Evolutionary conservation across 2,329 filamentous ascomycete species (phyloP), one percentile per base, ranked within the genome.

Genomic region (Pseudogymnoascus sp.): DNA sequence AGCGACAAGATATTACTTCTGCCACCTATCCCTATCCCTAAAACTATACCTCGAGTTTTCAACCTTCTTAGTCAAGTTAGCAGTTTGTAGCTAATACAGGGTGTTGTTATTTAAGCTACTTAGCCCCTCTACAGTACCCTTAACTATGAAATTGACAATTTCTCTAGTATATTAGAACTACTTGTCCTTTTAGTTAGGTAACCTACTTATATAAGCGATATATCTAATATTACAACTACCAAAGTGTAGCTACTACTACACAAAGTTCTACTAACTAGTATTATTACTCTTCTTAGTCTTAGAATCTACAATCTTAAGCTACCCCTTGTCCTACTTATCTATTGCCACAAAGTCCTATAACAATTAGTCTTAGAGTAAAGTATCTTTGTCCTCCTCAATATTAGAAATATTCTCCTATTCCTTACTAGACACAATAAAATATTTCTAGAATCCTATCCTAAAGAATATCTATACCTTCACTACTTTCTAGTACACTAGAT

Each of bases 21-120:
- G n/a, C n/a, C n/a, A n/a, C n/a, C n/a, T n/a, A n/a, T n/a, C n/a
- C n/a, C n/a, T n/a, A n/a, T n/a, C n/a, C n/a, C n/a, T n/a, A n/a
- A n/a, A n/a, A n/a, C n/a, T n/a, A n/a, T n/a, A n/a, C n/a, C n/a
- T n/a, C n/a, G n/a, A 9, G 55, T 35, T 62, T 40, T 62, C 55
- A 59, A 62, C 61, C 55, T 60, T 62, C 39, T 62, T 25, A n/a
- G 61, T 62, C 25, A 25, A 59, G 52, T 62, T 60, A 29, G 48
- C 52, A 15, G 48, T 62, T 45, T 25, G 21, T 9, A 62, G 37
- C 61, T 10, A 62, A 42, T 62, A 59, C n/a, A 25, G 37, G 33
- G 61, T 62, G 37, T 62, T 25, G 25, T 62, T 27, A 21, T 62
- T 12, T 18, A 62, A 60, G 52, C 61, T 45, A n/a, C 55, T 62